These are phyloP conservation scores for Globisporangium carolinianum DNA, from an alignment of 352 stramenopile species.

Conservation along the genomic window DNA sequence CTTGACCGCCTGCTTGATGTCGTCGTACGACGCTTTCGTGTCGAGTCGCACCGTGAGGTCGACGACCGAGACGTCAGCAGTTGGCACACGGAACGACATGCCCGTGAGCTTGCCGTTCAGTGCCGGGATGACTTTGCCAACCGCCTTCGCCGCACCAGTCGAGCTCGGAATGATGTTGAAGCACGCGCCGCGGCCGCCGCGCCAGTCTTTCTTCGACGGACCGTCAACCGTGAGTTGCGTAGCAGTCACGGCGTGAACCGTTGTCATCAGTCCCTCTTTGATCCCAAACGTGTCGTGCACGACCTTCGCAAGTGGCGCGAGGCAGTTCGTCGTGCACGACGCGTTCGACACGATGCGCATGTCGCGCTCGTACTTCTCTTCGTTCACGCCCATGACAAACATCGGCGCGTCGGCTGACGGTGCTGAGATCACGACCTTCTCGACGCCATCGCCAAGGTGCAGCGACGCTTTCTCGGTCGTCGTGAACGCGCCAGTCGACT, in stretches of 20 bases:
- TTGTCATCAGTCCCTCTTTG: constrained; percentile 98
- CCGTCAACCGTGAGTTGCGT: constrained; percentile 98
- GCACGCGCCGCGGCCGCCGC: constrained; percentile 93
- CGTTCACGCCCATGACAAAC: constrained; percentile 99
- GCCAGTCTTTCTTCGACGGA: constrained; percentile 98
- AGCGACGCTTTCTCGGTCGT: constrained; percentile 88
- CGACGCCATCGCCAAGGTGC: constrained; percentile 91
- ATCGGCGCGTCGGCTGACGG: constrained; percentile 97
- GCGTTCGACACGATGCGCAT: constrained; percentile 98
- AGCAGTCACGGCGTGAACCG: constrained; percentile 97
- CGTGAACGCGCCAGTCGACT: constrained; percentile 78
- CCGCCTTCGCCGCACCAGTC: constrained; percentile 97
- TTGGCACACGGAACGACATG: constrained; percentile 91
- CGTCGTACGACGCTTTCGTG: constrained; percentile 94
- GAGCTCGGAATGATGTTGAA: constrained; percentile 99
- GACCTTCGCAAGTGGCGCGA: constrained; percentile 97
- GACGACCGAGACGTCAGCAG: constrained; percentile 86
- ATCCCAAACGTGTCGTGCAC: constrained; percentile 99
- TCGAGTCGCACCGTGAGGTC: constrained; percentile 81
- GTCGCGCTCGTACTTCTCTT: constrained; percentile 90
- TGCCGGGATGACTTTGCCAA: constrained; percentile 97
- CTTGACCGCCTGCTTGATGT: constrained; percentile 97
- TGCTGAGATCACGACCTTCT: constrained; percentile 97
- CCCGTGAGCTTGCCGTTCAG: constrained; percentile 91
- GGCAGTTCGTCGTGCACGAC: constrained; percentile 99